Evolutionary conservation across 345 rosid species (phyloP), one percentile per base, ranked within the genome.

Genomic region (Eucalyptus pauciflora): DNA sequence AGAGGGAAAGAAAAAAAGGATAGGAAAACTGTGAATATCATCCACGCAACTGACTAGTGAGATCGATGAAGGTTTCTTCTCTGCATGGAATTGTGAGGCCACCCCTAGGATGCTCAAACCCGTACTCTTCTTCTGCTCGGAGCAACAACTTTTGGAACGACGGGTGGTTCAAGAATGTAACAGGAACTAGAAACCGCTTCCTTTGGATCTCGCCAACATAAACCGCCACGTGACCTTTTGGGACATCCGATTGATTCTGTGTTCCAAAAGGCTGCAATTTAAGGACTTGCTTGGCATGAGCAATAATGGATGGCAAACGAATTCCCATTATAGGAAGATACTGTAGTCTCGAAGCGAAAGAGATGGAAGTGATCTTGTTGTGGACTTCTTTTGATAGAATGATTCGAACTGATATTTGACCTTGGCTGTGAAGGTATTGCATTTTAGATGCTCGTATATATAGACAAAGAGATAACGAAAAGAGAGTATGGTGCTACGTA

Each of bases 171-270:
- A 89, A 79, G 88, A 52, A 46, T 31, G 79, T 14, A 18, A 89
- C 24, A 12, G 81, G 89, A 37, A 60, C 93, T 60, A 92, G 91
- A 88, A 91, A 94, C 45, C 93, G 87, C 92, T 91, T 94, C 92
- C 91, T 94, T 48, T 92, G 90, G 46, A 89, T 90, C 87, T 92
- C 95, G 87, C 95, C 94, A 24, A 93, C 94, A 85, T 92, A 92
- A 45, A 93, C 92, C 50, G 91, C 94, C 67, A 92, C 86, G 46
- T 92, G 94, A 16, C 94, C 93, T 88, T 91, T 92, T 7, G 93
- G 95, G 27, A 92, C 94, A 67, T 87, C 88, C 16, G 87, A 29
- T 50, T 50, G 89, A 71, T 91, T 92, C 50, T 89, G 87, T 64
- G 89, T 87, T 60, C 80, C 71, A 43, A 88, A 43, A 87, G 92